Percentiles rank a stretch among this genome's conserved stretches.
Evolutionary conservation across 1,284 basidiomycete species (phyloP).

Genomic region (Sporisorium reilianum): DNA sequence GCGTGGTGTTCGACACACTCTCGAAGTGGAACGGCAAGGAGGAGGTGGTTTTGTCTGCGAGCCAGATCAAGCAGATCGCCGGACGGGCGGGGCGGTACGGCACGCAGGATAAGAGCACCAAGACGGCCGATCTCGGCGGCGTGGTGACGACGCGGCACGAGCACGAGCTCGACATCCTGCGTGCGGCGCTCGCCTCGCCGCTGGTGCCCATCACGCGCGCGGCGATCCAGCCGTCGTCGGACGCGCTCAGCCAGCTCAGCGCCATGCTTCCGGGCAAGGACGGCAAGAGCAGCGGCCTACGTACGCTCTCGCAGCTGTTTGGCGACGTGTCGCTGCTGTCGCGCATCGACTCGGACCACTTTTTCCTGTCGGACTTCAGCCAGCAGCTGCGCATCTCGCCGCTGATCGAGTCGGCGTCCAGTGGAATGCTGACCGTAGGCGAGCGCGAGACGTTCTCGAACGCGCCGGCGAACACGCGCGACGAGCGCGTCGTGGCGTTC

Average conservation of each 20-base stretch:
- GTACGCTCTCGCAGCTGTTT: conserved; percentile 70
- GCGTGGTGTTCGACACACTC: conserved; percentile 84
- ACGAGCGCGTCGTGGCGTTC: conserved; percentile 69
- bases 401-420: conserved; percentile 70
- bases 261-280: conserved; percentile 69
- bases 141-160: conserved; percentile 77
- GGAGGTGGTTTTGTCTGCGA: conserved; percentile 76
- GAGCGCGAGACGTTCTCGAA: conserved; percentile 74
- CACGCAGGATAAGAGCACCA: conserved; percentile 72
- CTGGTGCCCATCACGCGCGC: conserved; percentile 72
- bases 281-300: conserved; percentile 26
- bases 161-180: conserved; percentile 78
- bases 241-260: conserved; percentile 68
- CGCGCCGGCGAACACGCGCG: conserved; percentile 72
- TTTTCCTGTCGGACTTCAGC: conserved; percentile 69
- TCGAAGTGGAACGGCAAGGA: conserved; percentile 79
- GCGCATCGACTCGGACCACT: conserved; percentile 72
- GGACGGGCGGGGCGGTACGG: conserved; percentile 95
- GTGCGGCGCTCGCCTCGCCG: conserved; percentile 71
- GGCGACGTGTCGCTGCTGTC: conserved; percentile 73
- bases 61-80: conserved; percentile 94
- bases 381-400: conserved; percentile 70
- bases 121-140: conserved; percentile 51
- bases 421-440: conserved; percentile 71
- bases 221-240: conserved; percentile 69